Evolutionary conservation across 2,329 filamentous ascomycete genomes (phyloP).

Genomic region (Scleromitrula shiraiana): DNA sequence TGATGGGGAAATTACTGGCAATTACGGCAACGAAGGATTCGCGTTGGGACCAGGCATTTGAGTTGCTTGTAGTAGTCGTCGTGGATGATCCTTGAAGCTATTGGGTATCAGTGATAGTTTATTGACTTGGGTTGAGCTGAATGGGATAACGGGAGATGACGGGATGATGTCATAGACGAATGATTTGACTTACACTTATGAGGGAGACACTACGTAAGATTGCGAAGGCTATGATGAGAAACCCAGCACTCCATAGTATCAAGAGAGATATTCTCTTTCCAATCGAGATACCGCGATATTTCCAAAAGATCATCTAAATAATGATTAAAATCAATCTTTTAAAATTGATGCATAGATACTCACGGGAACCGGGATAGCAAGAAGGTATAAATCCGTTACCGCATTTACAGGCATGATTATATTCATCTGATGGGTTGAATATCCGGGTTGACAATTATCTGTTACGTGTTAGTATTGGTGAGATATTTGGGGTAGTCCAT

Average conservation of each 20-base stretch:
- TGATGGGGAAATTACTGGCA: background rate
- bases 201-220: background rate
- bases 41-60: background rate
- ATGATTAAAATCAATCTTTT: background rate
- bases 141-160: background rate
- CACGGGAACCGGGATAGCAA: slow-evolving; percentile 3
- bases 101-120: background rate
- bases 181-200: background rate
- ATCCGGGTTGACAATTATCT: slow-evolving; percentile 2
- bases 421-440: slow-evolving; percentile 1
- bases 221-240: background rate
- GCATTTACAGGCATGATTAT: slow-evolving; percentile 1
- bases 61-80: background rate
- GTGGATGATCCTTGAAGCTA: background rate
- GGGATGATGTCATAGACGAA: background rate
- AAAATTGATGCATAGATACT: background rate
- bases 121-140: too few species aligned
- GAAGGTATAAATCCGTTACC: background rate
- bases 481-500: background rate
- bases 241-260: slow-evolving; percentile 1
- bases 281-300: background rate
- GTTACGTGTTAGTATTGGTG: background rate
- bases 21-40: slow-evolving; percentile 5
- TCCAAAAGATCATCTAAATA: background rate
- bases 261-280: background rate